phyloP scores from a whole-genome alignment of 2,329 filamentous ascomycete genomes.

The Pleomassaria siparia region DNA sequence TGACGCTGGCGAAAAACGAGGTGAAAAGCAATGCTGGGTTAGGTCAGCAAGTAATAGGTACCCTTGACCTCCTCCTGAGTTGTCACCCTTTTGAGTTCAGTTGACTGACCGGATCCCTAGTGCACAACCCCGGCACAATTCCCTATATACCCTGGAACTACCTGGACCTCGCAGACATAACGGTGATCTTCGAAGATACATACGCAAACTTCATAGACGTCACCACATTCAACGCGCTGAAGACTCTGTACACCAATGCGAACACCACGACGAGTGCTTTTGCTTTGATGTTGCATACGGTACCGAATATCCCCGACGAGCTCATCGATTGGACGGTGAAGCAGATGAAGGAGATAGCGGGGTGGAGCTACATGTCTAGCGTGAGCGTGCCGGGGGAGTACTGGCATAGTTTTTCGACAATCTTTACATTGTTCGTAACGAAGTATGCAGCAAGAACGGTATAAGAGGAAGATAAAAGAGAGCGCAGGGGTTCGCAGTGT shows the following conservation, averaged over 20 bases:
- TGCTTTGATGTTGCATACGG: slow-evolving; percentile 20
- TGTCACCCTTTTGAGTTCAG: too few relatives aligned
- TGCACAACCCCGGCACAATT: slow-evolving; percentile 23
- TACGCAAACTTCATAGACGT: slow-evolving; percentile 18
- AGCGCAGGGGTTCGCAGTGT: not conserved
- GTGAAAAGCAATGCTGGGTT: slow-evolving; percentile 11
- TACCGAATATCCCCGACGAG: slow-evolving; percentile 21
- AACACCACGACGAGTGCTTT: slow-evolving; percentile 14
- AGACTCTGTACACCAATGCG: slow-evolving; percentile 9
- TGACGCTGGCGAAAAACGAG: slow-evolving; percentile 12
- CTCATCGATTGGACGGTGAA: slow-evolving; percentile 18
- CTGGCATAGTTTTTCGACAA: slow-evolving; percentile 22
- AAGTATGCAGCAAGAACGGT: slow-evolving; percentile 6
- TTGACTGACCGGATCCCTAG: slow-evolving; percentile 4
- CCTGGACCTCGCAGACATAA: slow-evolving; percentile 24
- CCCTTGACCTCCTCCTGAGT: slow-evolving; percentile 2
- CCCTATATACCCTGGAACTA: slow-evolving; percentile 22
- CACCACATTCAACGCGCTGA: slow-evolving; percentile 18
- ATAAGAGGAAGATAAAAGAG: not conserved
- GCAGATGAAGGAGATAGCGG: slow-evolving; percentile 20
- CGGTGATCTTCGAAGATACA: slow-evolving; percentile 26
- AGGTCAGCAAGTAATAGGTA: slow-evolving; percentile 24
- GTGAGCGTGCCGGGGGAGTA: slow-evolving; percentile 16
- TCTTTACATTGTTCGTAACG: slow-evolving; percentile 15
- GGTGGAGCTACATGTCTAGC: slow-evolving; percentile 17